Evolutionary conservation across 1,139 yeast genomes (phyloP), one percentile per base, ranked within the genome.

Genomic region (Magnusiomyces tetraspermus): DNA sequence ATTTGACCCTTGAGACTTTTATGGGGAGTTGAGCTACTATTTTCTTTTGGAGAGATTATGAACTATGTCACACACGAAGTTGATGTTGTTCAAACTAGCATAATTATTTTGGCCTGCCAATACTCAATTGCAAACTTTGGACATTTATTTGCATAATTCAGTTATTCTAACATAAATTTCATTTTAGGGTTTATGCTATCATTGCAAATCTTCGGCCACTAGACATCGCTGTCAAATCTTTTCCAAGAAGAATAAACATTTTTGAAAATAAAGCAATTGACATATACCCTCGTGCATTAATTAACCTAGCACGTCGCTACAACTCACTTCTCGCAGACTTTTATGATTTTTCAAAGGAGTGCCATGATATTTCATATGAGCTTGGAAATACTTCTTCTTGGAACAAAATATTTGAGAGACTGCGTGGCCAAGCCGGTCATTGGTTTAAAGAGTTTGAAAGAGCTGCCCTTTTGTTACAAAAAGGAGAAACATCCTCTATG

Each of bases 261-360:
- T 46, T 46, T 46, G 48, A 46, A 21, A 21, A 30, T 13, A 46
- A 46, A 19, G 48, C 48, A 2, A 46, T 46, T 19, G 33, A 33
- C 17, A 21, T 33, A 19, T 46, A 46, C 17, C 48, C 48, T 2
- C 15, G 41, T 5, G 23, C 48, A 2, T 15, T 46, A 10, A 22
- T 33, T n/a, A 31, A 31, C 21, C 30, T 46, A n/a, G 19, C 41
- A n/a, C 36, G 40, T 4, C 40, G 48, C 5, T 46, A 31, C 26
- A 15, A 31, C 13, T n/a, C 26, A 13, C 21, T 46, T 5, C 40
- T 19, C 3, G 41, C 31, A 21, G 19, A 13, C 3, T 31, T 19
- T 22, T 22, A 31, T 23, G 13, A 21, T 8, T 3, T 33, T 31
- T 46, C 48, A 2, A 46, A 46, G 33, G 48, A 46, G 10, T 46